Percentiles rank a stretch among this genome's conserved stretches.
Evolutionary conservation across 1,284 basidiomycete genomes (phyloP).

Genomic region (Kwoniella shivajii): DNA sequence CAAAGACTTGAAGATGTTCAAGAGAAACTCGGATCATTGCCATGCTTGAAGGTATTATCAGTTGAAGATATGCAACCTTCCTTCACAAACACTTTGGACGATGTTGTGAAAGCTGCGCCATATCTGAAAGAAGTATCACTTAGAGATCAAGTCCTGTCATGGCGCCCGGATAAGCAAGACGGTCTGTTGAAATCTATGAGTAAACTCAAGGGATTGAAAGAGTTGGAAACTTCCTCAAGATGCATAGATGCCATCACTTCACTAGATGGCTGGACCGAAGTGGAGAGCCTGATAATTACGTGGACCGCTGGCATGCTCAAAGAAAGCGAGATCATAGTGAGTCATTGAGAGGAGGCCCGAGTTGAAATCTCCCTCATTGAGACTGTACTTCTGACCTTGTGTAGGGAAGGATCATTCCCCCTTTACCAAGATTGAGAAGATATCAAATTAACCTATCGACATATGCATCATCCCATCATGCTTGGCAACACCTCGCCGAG

Average conservation of each 20-base stretch:
- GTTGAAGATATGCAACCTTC: background rate
- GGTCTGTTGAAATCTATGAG: background rate
- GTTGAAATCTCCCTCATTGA: too few species aligned
- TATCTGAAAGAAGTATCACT: constrained; percentile 2
- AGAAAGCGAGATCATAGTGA: background rate
- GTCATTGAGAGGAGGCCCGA: too few species aligned
- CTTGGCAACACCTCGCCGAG: background rate
- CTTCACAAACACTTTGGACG: background rate
- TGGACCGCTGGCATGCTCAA: background rate
- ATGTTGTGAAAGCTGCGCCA: background rate
- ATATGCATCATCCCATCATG: background rate
- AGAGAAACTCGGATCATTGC: background rate
- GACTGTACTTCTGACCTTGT: too few species aligned
- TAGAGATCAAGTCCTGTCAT: background rate
- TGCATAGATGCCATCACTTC: constrained; percentile 3
- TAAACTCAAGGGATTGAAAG: background rate
- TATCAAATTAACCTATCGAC: constrained; percentile 12
- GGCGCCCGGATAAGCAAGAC: background rate
- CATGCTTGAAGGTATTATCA: background rate
- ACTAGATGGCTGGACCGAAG: background rate
- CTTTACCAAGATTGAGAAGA: constrained; percentile 6
- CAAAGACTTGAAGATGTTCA: background rate
- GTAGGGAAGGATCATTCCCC: constrained; percentile 7
- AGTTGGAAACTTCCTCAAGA: constrained; percentile 1
- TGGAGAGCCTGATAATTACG: constrained; percentile 1